These are phyloP conservation scores for Cyclocybe cylindracea DNA, from an alignment of 768 basidiomycete species.

Conservation along the genomic window DNA sequence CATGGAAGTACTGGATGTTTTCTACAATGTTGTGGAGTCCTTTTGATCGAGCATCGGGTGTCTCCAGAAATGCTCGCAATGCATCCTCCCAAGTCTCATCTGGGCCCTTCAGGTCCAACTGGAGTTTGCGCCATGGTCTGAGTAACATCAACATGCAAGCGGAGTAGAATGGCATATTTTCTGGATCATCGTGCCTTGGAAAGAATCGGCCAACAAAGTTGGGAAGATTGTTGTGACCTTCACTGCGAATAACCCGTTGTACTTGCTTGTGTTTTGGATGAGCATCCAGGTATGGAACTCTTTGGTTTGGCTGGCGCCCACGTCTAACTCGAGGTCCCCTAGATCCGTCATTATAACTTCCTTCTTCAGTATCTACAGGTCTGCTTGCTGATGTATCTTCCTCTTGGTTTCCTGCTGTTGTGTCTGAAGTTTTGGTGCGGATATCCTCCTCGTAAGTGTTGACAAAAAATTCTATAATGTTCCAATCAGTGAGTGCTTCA, in stretches of 20 bases:
- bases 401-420: too few relatives aligned
- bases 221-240: conserved; percentile 31
- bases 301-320: conserved; percentile 10
- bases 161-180: conserved; percentile 27
- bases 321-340: neutral
- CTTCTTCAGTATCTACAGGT: too few relatives aligned
- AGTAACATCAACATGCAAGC: conserved; percentile 37
- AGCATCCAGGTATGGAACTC: conserved; percentile 10
- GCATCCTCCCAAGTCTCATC: conserved; percentile 21
- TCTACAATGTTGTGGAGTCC: neutral
- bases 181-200: conserved; percentile 25
- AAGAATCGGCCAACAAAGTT: conserved; percentile 40
- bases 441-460: conserved; percentile 32
- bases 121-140: conserved; percentile 35
- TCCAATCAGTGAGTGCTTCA: conserved; percentile 11
- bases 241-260: conserved; percentile 12
- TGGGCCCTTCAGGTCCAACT: conserved; percentile 22
- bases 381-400: too few relatives aligned
- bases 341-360: too few relatives aligned
- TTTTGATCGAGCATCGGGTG: neutral
- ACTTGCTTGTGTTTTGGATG: conserved; percentile 1
- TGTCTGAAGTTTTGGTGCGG: neutral
- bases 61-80: conserved; percentile 7
- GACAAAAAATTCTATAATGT: conserved; percentile 25
- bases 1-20: conserved; percentile 10